A percentile compares a stretch with the other conserved stretches of the same genome.
These are phyloP conservation scores for Plantago major DNA, from an alignment of 257 asterid genomes.

Conservation along the genomic window DNA sequence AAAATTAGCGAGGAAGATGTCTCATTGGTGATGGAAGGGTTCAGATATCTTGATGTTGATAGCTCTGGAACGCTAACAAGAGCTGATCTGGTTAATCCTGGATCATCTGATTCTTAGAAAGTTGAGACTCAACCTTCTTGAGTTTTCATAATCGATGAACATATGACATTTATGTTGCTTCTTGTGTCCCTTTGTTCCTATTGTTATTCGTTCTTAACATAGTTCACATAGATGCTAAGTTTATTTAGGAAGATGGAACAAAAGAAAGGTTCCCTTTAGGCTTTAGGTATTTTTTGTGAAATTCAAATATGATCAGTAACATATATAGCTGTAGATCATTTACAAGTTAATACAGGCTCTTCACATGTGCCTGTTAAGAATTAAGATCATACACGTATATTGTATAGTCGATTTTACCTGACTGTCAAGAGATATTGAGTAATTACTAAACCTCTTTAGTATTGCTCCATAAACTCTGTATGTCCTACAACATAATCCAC, in stretches of 20 bases:
- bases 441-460: neutral
- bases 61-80: conserved; percentile 59
- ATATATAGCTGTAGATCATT: neutral
- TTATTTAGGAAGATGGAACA: too few relatives aligned
- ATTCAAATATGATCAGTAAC: neutral
- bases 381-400: too few relatives aligned
- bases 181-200: neutral
- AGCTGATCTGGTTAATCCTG: conserved; percentile 38
- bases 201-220: neutral
- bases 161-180: neutral
- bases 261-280: neutral
- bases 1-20: conserved; percentile 64
- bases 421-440: neutral
- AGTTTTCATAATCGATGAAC: neutral
- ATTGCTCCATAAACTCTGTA: conserved; percentile 28
- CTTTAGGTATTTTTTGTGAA: neutral
- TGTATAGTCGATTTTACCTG: neutral
- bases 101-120: conserved; percentile 12
- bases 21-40: conserved; percentile 55
- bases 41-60: conserved; percentile 58
- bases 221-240: neutral
- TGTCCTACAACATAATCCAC: conserved; percentile 37
- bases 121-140: neutral
- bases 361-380: too few relatives aligned
- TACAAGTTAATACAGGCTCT: too few relatives aligned